phyloP scores from a whole-genome alignment of 768 basidiomycete species.

The Lentinula guzmanii region DNA sequence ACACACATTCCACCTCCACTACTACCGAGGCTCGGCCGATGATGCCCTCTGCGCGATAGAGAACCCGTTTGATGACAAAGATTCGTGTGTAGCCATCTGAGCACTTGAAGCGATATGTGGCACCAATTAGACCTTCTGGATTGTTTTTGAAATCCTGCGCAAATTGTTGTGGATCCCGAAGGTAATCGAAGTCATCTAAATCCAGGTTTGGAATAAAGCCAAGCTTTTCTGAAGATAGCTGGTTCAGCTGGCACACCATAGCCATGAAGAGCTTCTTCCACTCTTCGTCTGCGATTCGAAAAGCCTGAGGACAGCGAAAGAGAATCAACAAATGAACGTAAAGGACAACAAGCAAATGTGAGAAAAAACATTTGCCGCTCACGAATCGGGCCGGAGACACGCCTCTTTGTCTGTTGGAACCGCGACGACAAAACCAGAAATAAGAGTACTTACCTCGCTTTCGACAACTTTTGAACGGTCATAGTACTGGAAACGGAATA shows the following conservation, averaged over 20 bases:
- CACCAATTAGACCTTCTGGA: background rate
- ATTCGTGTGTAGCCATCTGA: background rate
- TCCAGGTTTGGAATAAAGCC: background rate
- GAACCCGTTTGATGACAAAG: background rate
- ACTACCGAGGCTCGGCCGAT: background rate
- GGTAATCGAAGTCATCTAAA: background rate
- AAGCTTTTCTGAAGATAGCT: background rate
- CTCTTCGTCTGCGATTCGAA: background rate
- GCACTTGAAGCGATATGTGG: background rate
- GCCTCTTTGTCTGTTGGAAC: too few relatives aligned
- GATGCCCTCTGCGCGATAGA: background rate
- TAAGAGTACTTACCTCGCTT: background rate
- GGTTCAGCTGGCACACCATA: background rate
- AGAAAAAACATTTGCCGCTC: background rate
- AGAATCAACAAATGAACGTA: background rate
- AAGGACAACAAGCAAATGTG: background rate
- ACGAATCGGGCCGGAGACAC: background rate
- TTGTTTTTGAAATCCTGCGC: background rate
- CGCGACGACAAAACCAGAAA: too few relatives aligned
- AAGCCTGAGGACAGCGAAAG: background rate
- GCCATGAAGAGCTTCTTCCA: background rate
- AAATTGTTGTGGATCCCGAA: background rate
- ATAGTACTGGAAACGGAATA: background rate
- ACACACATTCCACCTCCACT: background rate
- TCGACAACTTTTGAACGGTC: background rate